Percentiles rank a stretch among this genome's conserved stretches.
These are phyloP conservation scores for Leucocoprinus leucothites DNA, from an alignment of 768 basidiomycete species.

Conservation along the genomic window DNA sequence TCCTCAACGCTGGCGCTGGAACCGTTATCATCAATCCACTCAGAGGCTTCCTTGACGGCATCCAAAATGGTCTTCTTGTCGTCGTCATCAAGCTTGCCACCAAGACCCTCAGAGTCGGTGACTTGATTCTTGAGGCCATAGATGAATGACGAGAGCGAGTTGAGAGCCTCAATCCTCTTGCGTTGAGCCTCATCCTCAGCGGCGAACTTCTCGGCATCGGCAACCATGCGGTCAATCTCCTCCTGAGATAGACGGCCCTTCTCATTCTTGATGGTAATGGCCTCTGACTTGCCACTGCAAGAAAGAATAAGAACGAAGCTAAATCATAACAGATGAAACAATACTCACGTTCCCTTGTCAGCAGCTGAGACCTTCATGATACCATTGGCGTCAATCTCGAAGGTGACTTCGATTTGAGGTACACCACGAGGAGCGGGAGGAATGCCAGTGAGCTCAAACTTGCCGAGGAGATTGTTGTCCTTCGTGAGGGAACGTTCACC, in stretches of 20 bases:
- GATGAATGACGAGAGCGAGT: conserved; percentile 76
- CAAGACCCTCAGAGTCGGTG: conserved; percentile 83
- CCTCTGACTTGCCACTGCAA: conserved; percentile 77
- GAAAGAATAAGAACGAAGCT: not conserved
- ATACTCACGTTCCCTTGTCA: conserved; percentile 87
- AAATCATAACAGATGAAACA: not conserved
- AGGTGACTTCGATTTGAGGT: conserved; percentile 95
- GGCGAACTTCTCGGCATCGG: conserved; percentile 89
- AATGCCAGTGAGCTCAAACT: conserved; percentile 90
- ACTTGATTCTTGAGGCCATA: conserved; percentile 88
- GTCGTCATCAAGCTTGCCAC: conserved; percentile 78
- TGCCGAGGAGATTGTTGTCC: conserved; percentile 98
- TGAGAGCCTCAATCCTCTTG: conserved; percentile 84
- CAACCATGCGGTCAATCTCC: conserved; percentile 95
- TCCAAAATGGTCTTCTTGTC: conserved; percentile 83
- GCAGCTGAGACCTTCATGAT: conserved; percentile 92
- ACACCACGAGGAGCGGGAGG: conserved; percentile 96
- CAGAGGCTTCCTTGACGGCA: conserved; percentile 82
- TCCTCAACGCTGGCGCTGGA: conserved; percentile 78
- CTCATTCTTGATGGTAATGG: conserved; percentile 94
- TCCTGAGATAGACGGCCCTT: conserved; percentile 88
- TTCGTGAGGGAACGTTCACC: conserved; percentile 96
- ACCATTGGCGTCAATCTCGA: conserved; percentile 94
- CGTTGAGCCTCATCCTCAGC: conserved; percentile 75
- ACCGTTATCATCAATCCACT: conserved; percentile 90